Evolutionary conservation across 805 yeast species (phyloP), one percentile per base, ranked within the genome.

Genomic region (Candida hispaniensis): DNA sequence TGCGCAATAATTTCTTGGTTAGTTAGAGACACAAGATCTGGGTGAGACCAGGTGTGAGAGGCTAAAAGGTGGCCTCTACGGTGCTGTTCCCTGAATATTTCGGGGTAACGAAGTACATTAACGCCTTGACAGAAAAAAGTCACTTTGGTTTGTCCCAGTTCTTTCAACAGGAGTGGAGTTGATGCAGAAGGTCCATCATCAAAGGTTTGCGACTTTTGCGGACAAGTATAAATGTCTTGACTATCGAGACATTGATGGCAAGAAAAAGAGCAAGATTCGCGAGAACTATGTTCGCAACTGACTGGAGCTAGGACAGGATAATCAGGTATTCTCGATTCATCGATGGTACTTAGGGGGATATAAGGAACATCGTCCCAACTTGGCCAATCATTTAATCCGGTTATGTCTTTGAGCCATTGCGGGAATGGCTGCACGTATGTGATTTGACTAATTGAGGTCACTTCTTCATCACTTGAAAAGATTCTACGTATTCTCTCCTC

Each of bases 31-130:
- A 96, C 95, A 41, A 88, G 66, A 47, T 77, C 81, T 40, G 75
- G 73, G 59, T 88, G 97, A 1, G 85, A 73, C 95, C 95, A 88
- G 0, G 96, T 82, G 54, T 88, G 98, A 0, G 83, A 69, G 2
- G 80, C 96, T 51, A 85, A 57, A 18, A 85, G 59, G 55, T 88
- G 96, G 9, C 94, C 94, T 18, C 58, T 56, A 1, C 54, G 52
- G 25, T 67, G 61, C 18, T 78, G 66, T 26, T 64, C 59, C 20
- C 64, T 55, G 51, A 85, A 82, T 18, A 78, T 65, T 5, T 79
- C 78, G 0, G 96, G 96, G 51, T 64, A 71, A 43, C 74, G 64
- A 3, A 86, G 77, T 18, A 80, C 76, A 47, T 86, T 81, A 34
- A 76, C 61, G 1, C 97, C 97, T 38, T 86, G 63, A 2, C 83